phyloP scores from a whole-genome alignment of 2,329 filamentous ascomycete genomes.

The Aspergillus sp. region DNA sequence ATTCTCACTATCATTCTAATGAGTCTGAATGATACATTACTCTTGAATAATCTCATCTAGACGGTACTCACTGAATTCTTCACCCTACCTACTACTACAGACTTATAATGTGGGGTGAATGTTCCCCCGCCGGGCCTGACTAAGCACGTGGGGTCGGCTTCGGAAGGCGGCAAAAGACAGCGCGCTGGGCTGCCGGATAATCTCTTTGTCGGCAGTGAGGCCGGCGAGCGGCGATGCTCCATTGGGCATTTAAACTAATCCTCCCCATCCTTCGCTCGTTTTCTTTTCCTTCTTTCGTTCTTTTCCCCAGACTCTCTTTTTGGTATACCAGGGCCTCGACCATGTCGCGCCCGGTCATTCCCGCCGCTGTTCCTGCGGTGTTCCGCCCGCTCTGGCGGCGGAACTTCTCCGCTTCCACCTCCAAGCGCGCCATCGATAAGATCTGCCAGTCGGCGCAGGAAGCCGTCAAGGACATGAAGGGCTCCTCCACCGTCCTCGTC shows the following conservation, averaged over 20 bases:
- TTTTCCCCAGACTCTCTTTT: constrained; percentile 5
- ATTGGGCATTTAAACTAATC: too few relatives aligned
- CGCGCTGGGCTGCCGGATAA: constrained; percentile 18
- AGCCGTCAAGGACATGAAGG: constrained; percentile 70
- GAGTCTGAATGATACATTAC: too few relatives aligned
- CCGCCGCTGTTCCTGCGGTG: constrained; percentile 21
- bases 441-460: constrained; percentile 67
- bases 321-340: constrained; percentile 14
- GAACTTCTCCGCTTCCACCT: constrained; percentile 64
- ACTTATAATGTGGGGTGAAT: background rate
- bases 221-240: too few relatives aligned
- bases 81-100: too few relatives aligned
- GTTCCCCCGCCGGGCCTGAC: background rate
- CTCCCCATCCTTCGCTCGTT: background rate
- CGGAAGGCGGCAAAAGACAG: constrained; percentile 16
- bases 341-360: constrained; percentile 25
- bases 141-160: constrained; percentile 11
- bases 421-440: constrained; percentile 70
- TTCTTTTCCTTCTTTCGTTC: constrained; percentile 4
- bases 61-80: too few relatives aligned
- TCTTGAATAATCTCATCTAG: too few relatives aligned
- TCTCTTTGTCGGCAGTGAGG: constrained; percentile 23
- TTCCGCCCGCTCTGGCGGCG: constrained; percentile 44
- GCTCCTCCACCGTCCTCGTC: constrained; percentile 68
- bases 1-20: too few relatives aligned